phyloP scores from a whole-genome alignment of 352 stramenopile species.

The Phytophthora melonis region DNA sequence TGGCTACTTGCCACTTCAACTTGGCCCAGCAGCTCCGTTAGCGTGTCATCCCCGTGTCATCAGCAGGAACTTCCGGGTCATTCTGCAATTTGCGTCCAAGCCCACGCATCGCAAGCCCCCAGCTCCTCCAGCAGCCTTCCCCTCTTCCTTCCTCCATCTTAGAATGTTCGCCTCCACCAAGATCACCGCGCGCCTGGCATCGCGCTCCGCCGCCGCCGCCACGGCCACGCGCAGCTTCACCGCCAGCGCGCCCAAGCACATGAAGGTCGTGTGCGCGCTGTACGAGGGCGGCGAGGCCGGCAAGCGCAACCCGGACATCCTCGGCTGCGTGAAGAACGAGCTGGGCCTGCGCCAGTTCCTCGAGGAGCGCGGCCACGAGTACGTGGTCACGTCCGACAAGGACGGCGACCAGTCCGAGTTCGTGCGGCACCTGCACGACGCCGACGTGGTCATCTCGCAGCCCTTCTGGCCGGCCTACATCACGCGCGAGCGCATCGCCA shows the following conservation, averaged over 20 bases:
- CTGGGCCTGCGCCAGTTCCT: slow-evolving; percentile 55
- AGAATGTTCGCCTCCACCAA: slow-evolving; percentile 37
- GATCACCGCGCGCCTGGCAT: slow-evolving; percentile 24
- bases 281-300: slow-evolving; percentile 43
- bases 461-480: slow-evolving; percentile 66
- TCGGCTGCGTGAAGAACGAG: slow-evolving; percentile 55
- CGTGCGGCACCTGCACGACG: slow-evolving; percentile 44
- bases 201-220: not conserved
- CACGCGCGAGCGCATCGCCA: slow-evolving; percentile 49
- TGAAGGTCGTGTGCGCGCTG: slow-evolving; percentile 47
- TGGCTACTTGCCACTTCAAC: not conserved
- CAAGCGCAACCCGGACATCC: slow-evolving; percentile 42
- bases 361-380: slow-evolving; percentile 49
- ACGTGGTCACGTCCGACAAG: slow-evolving; percentile 58
- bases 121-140: not conserved
- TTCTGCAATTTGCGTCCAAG: slow-evolving; percentile 32
- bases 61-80: slow-evolving; percentile 10
- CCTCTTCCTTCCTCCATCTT: not conserved
- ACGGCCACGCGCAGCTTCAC: slow-evolving; percentile 34
- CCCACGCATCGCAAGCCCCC: slow-evolving; percentile 12
- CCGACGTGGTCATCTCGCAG: slow-evolving; percentile 59
- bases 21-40: not conserved
- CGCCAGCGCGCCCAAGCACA: slow-evolving; percentile 36
- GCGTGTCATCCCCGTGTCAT: no score
- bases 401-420: slow-evolving; percentile 56